Evolutionary conservation across 2,329 filamentous ascomycete species (phyloP), one percentile per base, ranked within the genome.

Genomic region (Fusarium sp.): DNA sequence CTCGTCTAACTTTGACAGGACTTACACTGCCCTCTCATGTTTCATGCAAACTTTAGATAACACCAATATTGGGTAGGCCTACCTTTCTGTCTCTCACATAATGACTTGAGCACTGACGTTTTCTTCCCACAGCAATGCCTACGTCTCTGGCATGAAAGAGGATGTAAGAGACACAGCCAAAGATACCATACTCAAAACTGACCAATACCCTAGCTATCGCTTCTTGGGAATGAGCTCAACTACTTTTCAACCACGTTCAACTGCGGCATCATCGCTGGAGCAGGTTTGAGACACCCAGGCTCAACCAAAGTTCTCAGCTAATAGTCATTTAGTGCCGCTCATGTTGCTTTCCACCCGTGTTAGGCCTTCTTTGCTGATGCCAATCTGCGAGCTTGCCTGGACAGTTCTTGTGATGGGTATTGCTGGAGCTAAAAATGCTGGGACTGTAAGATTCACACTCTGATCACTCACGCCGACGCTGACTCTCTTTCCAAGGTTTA

Each of bases 291-390:
- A 40, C n/a, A 40, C 38, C 3, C 17, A 40, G n/a, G 1, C 38
- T 20, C n/a, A 40, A 40, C 38, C 9, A 5, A 8, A 40, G 17
- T 11, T 40, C 3, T n/a, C 17, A 40, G 38, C 38, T 40, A 6
- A 40, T 3, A 20, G 5, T 3, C 10, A 40, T 40, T 1, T 3
- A 69, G 67, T 70, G 2, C 67, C 70, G 3, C 62, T 70, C 7
- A 70, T 70, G 64, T 53, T 66, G 1, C 60, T 70, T 4, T 51
- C 64, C 4, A 72, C 66, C 3, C 58, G 70, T 7, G 49, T 79
- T 1, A 74, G 80, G 0, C 80, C 80, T 4, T 81, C 80, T 0
- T 62, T 78, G 12, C 78, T 78, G 61, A 79, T 81, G 7, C 81
- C 81, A 1, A 62, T 62, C 4, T 81, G 78, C 53, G 78, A 80